Evolutionary conservation across 225 moss, liverwort and hornwort genomes (phyloP), one percentile per base, ranked within the genome.

Genomic region (Straminergon stramineum): DNA sequence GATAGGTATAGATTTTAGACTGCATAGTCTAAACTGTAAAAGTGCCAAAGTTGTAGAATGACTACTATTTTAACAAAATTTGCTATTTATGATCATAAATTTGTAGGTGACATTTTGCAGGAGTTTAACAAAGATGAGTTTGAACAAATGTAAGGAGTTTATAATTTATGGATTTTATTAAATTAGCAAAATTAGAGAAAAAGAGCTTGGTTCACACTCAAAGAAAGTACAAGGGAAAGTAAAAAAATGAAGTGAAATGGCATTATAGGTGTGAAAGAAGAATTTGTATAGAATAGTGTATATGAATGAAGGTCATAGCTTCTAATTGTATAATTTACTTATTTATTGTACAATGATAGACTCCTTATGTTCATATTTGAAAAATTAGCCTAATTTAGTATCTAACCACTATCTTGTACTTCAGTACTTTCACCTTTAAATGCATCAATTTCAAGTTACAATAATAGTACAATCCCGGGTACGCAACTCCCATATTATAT

Each of bases 381-480:
- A 70, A 21, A n/a, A 23, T 23, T n/a, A 13, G 2, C 0, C 13
- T 13, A 39, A 14, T 48, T 48, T 48, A 48, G 48, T 24, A 70
- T 39, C 8, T 41, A 41, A 39, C 3, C 1, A 70, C 2, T 3
- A 2, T 70, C 8, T 24, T 3, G 1, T 5, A 41, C 3, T 39
- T 70, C 4, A 70, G 41, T 39, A 15, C 8, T 41, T 39, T 24
- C 70, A 39, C 13, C 39, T 23, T 39, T 24, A 70, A 39, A 39
- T 70, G 70, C 1, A 0, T 70, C 1, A 70, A 2, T 69, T 69
- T 23, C 21, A 69, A n/a, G 2, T 69, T n/a, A 23, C 39, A 2
- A 23, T n/a, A 23, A n/a, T n/a, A n/a, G n/a, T n/a, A n/a, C n/a
- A n/a, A n/a, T n/a, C n/a, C n/a, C n/a, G n/a, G n/a, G n/a, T n/a